phyloP scores from a whole-genome alignment of 2,329 filamentous ascomycete genomes.

The Graphilbum fragrans region DNA sequence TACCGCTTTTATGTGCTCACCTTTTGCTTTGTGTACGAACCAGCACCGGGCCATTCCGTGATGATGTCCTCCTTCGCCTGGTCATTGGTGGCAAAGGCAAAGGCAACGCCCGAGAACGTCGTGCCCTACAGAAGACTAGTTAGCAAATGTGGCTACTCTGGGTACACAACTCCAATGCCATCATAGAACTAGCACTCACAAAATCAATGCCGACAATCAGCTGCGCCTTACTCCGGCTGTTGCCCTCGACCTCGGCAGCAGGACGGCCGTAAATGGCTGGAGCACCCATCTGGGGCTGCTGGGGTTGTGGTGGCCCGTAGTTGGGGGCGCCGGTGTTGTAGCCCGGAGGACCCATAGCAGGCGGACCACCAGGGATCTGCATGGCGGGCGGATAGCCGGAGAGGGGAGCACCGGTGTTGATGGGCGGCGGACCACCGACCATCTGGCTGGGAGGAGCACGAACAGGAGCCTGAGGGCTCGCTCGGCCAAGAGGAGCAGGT shows the following conservation, averaged over 20 bases:
- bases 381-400: conserved; percentile 48
- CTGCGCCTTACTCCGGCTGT: conserved; percentile 85
- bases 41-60: conserved; percentile 95
- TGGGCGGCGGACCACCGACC: conserved; percentile 52
- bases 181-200: conserved; percentile 39
- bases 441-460: conserved; percentile 48
- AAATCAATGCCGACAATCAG: conserved; percentile 99
- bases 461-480: conserved; percentile 37
- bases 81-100: conserved; percentile 93
- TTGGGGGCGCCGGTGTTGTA: conserved; percentile 33
- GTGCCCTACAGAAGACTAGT: conserved; percentile 53
- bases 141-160: not conserved
- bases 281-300: conserved; percentile 15
- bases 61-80: conserved; percentile 98
- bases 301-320: conserved; percentile 31
- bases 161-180: not conserved
- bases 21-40: conserved; percentile 98
- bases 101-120: conserved; percentile 94
- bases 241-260: conserved; percentile 68
- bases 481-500: conserved; percentile 38
- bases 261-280: conserved; percentile 28
- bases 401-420: conserved; percentile 50
- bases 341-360: conserved; percentile 29
- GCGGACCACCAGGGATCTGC: conserved; percentile 29
- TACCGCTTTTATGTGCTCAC: conserved; percentile 45